A percentile compares a stretch with the other conserved stretches of the same genome.
These are phyloP conservation scores for Penicillium brasilianum DNA, from an alignment of 2,329 filamentous ascomycete genomes.

Conservation along the genomic window DNA sequence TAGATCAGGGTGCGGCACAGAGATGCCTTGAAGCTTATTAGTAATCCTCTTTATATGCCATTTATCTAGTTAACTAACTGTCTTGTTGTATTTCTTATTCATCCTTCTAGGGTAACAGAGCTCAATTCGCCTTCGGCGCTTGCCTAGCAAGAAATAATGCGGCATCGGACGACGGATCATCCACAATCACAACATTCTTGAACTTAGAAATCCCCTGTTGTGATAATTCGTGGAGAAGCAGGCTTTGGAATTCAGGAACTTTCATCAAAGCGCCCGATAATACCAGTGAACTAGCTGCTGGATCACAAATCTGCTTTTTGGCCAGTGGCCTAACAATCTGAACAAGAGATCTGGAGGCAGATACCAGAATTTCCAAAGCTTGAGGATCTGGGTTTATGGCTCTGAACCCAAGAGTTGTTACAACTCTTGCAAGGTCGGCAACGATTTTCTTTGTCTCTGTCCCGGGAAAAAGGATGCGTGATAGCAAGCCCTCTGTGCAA, in stretches of 20 bases:
- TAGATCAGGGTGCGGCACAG: not conserved
- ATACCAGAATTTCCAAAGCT: not conserved
- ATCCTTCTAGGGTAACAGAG: not conserved
- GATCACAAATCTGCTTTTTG: constrained; percentile 1
- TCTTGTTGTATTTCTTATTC: not conserved
- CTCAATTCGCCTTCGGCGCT: not conserved
- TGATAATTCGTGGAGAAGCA: not conserved
- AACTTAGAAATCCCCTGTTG: not conserved
- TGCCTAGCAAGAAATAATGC: not conserved
- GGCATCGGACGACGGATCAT: constrained; percentile 1
- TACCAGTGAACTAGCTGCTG: not conserved
- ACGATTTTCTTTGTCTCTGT: not conserved
- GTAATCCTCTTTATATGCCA: not conserved
- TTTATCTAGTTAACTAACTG: not conserved
- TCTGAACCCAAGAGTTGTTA: not conserved
- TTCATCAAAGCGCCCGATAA: constrained; percentile 1
- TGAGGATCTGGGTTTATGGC: not conserved
- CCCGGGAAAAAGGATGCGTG: not conserved
- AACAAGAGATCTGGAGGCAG: constrained; percentile 1
- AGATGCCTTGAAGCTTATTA: not conserved
- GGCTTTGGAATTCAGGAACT: not conserved
- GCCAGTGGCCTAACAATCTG: not conserved
- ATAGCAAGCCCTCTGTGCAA: not conserved
- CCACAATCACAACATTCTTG: not conserved
- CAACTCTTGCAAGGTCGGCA: not conserved